phyloP scores from a whole-genome alignment of 805 yeast genomes.

The Vanderwaltozyma verrucispora region DNA sequence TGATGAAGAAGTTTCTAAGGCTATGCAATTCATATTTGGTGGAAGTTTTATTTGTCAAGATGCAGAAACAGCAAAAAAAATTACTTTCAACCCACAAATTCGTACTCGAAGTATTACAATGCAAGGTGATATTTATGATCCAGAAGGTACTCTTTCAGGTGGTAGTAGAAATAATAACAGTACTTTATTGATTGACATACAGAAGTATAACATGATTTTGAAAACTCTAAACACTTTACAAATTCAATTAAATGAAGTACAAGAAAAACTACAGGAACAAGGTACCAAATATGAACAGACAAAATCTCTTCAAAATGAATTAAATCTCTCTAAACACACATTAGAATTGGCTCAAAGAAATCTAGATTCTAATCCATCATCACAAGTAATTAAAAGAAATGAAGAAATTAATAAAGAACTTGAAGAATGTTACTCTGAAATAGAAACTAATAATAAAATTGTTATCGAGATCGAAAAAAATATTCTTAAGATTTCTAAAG shows the following conservation, averaged over 20 bases:
- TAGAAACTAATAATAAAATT: constrained; percentile 29
- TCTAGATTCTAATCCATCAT: constrained; percentile 44
- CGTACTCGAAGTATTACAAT: constrained; percentile 76
- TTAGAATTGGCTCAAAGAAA: constrained; percentile 44
- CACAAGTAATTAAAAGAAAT: constrained; percentile 42
- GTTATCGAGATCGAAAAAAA: constrained; percentile 32
- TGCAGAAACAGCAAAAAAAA: constrained; percentile 76
- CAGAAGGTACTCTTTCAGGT: constrained; percentile 91
- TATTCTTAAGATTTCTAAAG: constrained; percentile 49
- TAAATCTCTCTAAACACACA: constrained; percentile 50
- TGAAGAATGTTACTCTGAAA: constrained; percentile 29
- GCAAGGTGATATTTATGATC: constrained; percentile 93
- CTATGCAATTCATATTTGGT: constrained; percentile 91
- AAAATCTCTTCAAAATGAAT: constrained; percentile 44
- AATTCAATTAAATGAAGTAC: constrained; percentile 33
- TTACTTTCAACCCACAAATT: constrained; percentile 79
- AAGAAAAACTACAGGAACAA: constrained; percentile 33
- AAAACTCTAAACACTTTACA: constrained; percentile 33
- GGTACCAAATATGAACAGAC: constrained; percentile 40
- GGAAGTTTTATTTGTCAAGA: constrained; percentile 78
- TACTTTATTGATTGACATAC: constrained; percentile 54
- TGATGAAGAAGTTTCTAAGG: constrained; percentile 57
- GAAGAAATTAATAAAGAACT: constrained; percentile 40
- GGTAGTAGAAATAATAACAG: constrained; percentile 65
- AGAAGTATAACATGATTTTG: constrained; percentile 44